Evolutionary conservation across 352 stramenopile genomes (phyloP).

Genomic region (Saprolegnia diclina): DNA sequence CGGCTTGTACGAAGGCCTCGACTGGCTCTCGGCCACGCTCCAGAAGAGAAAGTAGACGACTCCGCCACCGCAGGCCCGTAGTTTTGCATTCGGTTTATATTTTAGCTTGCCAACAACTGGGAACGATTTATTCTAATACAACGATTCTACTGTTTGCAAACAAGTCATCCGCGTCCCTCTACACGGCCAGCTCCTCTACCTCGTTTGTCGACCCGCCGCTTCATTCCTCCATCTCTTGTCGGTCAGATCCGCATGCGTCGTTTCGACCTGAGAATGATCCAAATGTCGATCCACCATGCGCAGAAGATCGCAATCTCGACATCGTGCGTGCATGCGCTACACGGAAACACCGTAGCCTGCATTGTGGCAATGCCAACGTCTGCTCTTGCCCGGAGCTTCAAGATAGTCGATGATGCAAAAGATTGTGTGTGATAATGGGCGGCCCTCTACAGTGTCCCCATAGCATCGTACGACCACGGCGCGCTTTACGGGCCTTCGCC

Average conservation of each 20-base stretch:
- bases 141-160: slow-evolving; percentile 19
- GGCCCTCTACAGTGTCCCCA: too few relatives aligned
- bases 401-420: too few relatives aligned
- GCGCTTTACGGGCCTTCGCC: slow-evolving; percentile 43
- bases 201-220: not conserved
- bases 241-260: too few relatives aligned
- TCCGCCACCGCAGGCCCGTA: not conserved
- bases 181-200: not conserved
- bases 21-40: slow-evolving; percentile 93
- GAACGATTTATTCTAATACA: slow-evolving; percentile 28
- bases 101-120: slow-evolving; percentile 19
- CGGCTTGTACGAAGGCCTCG: slow-evolving; percentile 98
- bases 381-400: too few relatives aligned
- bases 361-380: too few relatives aligned
- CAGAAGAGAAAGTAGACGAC: slow-evolving; percentile 71
- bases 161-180: not conserved
- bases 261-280: not conserved
- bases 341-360: too few relatives aligned
- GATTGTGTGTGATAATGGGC: too few relatives aligned
- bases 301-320: not conserved
- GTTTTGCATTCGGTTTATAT: slow-evolving; percentile 31
- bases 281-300: not conserved
- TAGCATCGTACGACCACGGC: too few relatives aligned
- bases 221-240: too few relatives aligned
- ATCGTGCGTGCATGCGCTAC: too few relatives aligned